phyloP scores from a whole-genome alignment of 2,329 filamentous ascomycete genomes.

The Colletotrichum salicis region DNA sequence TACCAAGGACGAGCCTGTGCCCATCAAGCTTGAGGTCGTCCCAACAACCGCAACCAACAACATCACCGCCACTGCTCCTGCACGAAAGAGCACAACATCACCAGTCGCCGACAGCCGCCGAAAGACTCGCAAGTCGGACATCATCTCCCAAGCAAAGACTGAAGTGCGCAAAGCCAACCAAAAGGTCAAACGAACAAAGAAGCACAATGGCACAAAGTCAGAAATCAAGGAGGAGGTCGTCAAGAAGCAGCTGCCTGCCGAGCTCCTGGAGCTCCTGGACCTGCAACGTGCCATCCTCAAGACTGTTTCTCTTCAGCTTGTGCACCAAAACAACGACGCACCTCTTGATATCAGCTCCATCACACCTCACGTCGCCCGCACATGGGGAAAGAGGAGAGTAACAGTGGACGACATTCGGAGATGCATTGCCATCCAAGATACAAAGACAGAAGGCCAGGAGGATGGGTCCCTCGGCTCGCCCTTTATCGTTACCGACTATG shows the following conservation, averaged over 20 bases:
- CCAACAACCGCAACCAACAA: not conserved
- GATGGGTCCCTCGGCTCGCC: constrained; percentile 43
- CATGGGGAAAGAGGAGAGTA: constrained; percentile 79
- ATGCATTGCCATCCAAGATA: constrained; percentile 71
- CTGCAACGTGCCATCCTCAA: constrained; percentile 76
- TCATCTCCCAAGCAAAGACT: constrained; percentile 42
- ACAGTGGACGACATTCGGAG: constrained; percentile 72
- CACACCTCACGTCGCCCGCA: constrained; percentile 69
- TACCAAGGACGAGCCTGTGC: constrained; percentile 29
- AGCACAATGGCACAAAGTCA: constrained; percentile 22
- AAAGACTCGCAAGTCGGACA: constrained; percentile 43
- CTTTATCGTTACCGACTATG: constrained; percentile 62
- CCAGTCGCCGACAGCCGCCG: constrained; percentile 25
- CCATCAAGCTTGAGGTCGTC: constrained; percentile 25
- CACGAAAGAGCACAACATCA: constrained; percentile 11
- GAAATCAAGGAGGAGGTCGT: constrained; percentile 43
- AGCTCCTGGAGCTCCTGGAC: constrained; percentile 68
- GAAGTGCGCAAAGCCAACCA: constrained; percentile 41
- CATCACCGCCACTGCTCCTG: not conserved
- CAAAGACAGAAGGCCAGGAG: constrained; percentile 46
- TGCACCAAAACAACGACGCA: constrained; percentile 71
- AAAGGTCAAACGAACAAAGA: constrained; percentile 35
- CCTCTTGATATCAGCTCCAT: constrained; percentile 73
- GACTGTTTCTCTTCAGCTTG: constrained; percentile 74
- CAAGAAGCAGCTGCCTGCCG: constrained; percentile 55